Conservation (phyloP, 78 protist species). For the slime mould (Dictyostelium discoideum) region DNA sequence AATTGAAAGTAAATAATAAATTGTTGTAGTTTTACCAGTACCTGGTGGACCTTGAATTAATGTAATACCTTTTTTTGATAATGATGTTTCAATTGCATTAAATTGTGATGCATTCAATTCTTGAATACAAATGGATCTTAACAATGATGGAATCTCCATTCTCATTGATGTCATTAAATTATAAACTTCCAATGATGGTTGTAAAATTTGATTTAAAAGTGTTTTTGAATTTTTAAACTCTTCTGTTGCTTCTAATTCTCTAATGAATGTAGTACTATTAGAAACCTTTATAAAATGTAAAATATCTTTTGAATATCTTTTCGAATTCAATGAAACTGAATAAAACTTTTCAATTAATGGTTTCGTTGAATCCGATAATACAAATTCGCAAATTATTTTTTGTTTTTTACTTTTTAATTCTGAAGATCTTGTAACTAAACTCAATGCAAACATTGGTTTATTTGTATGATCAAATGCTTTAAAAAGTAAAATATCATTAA, state of each 20-base stretch:
- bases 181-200: not conserved
- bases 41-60: constrained; percentile 82
- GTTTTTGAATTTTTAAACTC: not conserved
- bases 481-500: not conserved
- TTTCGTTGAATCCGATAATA: not conserved
- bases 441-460: not conserved
- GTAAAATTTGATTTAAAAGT: not conserved
- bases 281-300: not conserved
- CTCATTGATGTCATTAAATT: not conserved
- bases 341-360: not conserved
- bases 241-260: not conserved
- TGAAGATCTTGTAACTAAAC: no score
- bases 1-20: not conserved
- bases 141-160: constrained; percentile 8
- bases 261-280: constrained; percentile 28
- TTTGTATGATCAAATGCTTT: not conserved
- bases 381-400: not conserved
- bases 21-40: constrained; percentile 47
- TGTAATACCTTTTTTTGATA: not conserved
- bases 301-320: not conserved
- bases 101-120: constrained; percentile 25
- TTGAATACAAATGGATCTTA: not conserved
- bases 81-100: not conserved
- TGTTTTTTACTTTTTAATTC: not conserved
- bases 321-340: not conserved